phyloP scores from a whole-genome alignment of 2,329 filamentous ascomycete species.

The Talaromyces sp. region DNA sequence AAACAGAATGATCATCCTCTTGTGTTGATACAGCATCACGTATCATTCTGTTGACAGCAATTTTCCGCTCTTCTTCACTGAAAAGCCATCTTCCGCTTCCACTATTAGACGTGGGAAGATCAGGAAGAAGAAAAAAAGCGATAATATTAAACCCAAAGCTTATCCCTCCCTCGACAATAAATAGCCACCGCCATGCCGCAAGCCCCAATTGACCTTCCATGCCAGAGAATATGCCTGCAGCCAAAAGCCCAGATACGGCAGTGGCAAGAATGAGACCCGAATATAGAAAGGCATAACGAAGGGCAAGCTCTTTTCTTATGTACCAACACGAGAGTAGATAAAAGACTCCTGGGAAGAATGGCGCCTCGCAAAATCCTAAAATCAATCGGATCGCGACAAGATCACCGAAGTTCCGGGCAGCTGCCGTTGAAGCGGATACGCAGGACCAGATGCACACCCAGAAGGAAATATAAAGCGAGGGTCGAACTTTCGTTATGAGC shows the following conservation, averaged over 20 bases:
- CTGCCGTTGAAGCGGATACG: conserved; percentile 44
- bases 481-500: conserved; percentile 30
- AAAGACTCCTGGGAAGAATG: conserved; percentile 54
- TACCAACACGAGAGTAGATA: conserved; percentile 17
- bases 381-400: conserved; percentile 31
- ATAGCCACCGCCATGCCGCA: neutral
- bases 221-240: neutral
- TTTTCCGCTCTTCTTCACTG: neutral
- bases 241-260: neutral
- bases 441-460: conserved; percentile 23
- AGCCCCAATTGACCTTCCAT: neutral
- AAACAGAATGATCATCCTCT: neutral
- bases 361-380: conserved; percentile 58
- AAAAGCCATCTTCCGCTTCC: neutral
- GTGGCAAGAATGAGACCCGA: neutral
- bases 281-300: neutral
- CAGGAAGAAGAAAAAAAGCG: neutral
- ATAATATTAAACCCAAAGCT: neutral
- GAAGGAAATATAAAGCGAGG: conserved; percentile 44
- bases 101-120: neutral
- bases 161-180: neutral
- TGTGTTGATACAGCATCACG: neutral
- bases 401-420: conserved; percentile 14
- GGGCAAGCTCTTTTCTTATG: neutral
- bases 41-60: neutral